Evolutionary conservation across 129 eudicot species (phyloP), one percentile per base, ranked within the genome.

Genomic region (Logfia minima): DNA sequence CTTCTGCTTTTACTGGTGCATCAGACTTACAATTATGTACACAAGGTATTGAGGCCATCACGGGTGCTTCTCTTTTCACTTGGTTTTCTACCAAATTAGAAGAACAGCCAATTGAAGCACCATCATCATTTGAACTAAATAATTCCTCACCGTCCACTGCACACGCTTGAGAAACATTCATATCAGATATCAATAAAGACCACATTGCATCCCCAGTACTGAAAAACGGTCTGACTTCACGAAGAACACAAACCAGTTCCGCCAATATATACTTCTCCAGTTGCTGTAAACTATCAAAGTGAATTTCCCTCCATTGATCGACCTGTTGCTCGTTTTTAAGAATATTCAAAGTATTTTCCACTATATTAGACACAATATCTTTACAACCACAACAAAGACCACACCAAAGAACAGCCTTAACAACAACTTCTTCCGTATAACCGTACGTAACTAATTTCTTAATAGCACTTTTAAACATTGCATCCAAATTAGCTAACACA

Each of bases 141-240:
- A 80, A 80, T 18, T 85, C 77, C 21, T 87, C 92, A 67, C 79
- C 74, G 35, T 90, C 90, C 86, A 86, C 82, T 34, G 88, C 89
- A 82, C 96, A 92, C 53, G 96, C 98, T 68, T 83, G 96, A 19
- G 96, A 83, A 13, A 92, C 89, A 80, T 92, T 90, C 98, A 92
- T 92, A 77, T 92, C 98, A 35, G 90, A 86, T 78, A 92, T 81
- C 80, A 92, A 84, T 85, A 92, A 81, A 75, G 90, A 90, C 98
- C 98, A 92, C 98, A 90, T 86, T 68, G 98, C 94, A 66, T 92
- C 98, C 28, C 94, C 98, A 1, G 88, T 90, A 83, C 98, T 90
- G 65, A 86, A 88, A 32, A 82, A 85, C 68, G 98, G 98, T 69
- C 88, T 83, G 51, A 90, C 87, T 76, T 90, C 94, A 66, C 89